Conservation (phyloP, 106 monocot genomes). For the Triglochin maritima region DNA sequence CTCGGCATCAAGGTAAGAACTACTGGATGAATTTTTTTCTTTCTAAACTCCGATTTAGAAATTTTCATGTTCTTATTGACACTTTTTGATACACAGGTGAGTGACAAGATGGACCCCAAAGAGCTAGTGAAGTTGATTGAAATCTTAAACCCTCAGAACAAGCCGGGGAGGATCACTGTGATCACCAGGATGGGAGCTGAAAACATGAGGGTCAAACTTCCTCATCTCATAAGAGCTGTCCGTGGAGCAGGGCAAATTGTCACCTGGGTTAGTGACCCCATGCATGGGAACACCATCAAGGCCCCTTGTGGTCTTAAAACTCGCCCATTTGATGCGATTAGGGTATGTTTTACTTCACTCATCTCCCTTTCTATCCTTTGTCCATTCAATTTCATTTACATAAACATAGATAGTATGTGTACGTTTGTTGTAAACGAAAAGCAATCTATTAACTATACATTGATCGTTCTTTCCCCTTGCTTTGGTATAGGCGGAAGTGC, state of each 20-base stretch:
- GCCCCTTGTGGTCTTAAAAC: slow-evolving; percentile 59
- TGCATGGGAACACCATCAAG: slow-evolving; percentile 43
- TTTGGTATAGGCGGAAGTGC: slow-evolving; percentile 31
- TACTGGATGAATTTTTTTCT: not conserved
- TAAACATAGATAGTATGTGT: not conserved
- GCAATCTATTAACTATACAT: not conserved
- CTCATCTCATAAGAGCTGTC: slow-evolving; percentile 44
- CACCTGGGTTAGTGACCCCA: slow-evolving; percentile 60
- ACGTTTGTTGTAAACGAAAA: too few species aligned
- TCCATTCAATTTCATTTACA: not conserved
- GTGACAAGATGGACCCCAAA: slow-evolving; percentile 53
- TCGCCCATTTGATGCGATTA: slow-evolving; percentile 52
- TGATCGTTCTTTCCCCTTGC: not conserved
- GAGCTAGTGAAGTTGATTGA: slow-evolving; percentile 50
- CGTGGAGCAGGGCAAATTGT: slow-evolving; percentile 40
- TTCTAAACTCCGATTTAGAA: not conserved
- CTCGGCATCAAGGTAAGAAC: slow-evolving; percentile 44
- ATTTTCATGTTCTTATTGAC: not conserved
- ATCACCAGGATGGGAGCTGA: slow-evolving; percentile 44
- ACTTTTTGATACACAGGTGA: slow-evolving; percentile 20
- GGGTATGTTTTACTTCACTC: slow-evolving; percentile 19
- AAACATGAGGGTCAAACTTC: slow-evolving; percentile 41
- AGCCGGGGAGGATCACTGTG: slow-evolving; percentile 52
- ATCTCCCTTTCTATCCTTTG: not conserved
- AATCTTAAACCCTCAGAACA: slow-evolving; percentile 55